A percentile compares a stretch with the other conserved stretches of the same genome.
Conservation (phyloP, 495 filamentous ascomycete genomes). For the Endocarpon pusillum region DNA sequence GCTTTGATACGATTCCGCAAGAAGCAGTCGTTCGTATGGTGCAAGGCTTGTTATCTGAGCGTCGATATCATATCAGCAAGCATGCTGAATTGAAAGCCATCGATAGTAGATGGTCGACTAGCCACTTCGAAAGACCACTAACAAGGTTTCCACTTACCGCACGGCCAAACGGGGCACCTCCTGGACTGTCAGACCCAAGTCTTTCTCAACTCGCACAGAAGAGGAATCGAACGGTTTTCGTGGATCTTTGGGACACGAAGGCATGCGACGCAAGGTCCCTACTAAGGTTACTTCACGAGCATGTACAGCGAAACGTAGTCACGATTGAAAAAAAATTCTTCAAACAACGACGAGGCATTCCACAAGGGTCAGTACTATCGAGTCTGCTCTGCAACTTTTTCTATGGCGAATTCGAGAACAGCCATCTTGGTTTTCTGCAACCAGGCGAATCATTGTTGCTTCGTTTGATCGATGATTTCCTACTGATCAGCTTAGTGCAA, state of each 20-base stretch:
- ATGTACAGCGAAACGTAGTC: slow-evolving; percentile 68
- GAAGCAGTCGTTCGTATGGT: slow-evolving; percentile 49
- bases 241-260: slow-evolving; percentile 40
- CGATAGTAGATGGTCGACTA: slow-evolving; percentile 24
- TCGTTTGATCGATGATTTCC: slow-evolving; percentile 79
- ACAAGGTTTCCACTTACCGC: too few species aligned
- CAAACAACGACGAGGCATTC: slow-evolving; percentile 74
- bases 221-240: slow-evolving; percentile 55
- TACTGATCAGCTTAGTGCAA: too few species aligned
- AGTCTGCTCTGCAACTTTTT: slow-evolving; percentile 84
- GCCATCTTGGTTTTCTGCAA: slow-evolving; percentile 47
- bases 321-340: slow-evolving; percentile 83
- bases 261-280: slow-evolving; percentile 37
- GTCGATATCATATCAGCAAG: slow-evolving; percentile 52
- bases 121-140: too few species aligned
- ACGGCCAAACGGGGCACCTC: too few species aligned
- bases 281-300: slow-evolving; percentile 53
- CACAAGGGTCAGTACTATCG: slow-evolving; percentile 81
- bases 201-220: slow-evolving; percentile 12
- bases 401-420: slow-evolving; percentile 67
- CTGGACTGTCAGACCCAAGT: too few species aligned
- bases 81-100: slow-evolving; percentile 52
- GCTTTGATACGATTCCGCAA: slow-evolving; percentile 93
- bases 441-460: slow-evolving; percentile 47
- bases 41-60: slow-evolving; percentile 40